These are phyloP conservation scores for Sporothrix brasiliensis DNA, from an alignment of 2,329 filamentous ascomycete species.

Conservation along the genomic window DNA sequence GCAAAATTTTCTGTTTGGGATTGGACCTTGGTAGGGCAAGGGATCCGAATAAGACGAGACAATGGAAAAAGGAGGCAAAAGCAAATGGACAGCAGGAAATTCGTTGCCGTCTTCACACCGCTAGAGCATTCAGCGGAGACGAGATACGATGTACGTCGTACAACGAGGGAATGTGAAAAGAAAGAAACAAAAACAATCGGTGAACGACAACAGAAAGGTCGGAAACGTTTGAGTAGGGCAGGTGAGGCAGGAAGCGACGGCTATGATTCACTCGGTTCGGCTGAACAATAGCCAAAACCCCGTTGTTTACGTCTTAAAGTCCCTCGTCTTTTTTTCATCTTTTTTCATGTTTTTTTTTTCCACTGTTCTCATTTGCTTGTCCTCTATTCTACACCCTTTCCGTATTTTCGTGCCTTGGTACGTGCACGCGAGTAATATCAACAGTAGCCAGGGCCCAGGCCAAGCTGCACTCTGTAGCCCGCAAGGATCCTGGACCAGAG, in stretches of 20 bases:
- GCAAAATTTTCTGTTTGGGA: conserved; percentile 7
- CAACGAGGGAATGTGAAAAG: not conserved
- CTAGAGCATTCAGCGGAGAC: not conserved
- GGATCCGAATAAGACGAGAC: not conserved
- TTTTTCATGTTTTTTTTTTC: no score
- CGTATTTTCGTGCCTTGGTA: conserved; percentile 24
- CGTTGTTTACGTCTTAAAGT: not conserved
- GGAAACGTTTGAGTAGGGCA: not conserved
- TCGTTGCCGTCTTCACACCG: conserved; percentile 10
- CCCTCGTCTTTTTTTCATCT: not conserved
- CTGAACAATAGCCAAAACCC: conserved; percentile 23
- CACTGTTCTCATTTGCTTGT: not conserved
- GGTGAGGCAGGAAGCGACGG: not conserved
- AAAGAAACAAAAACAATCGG: conserved; percentile 2
- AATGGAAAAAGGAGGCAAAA: not conserved
- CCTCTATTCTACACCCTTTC: conserved; percentile 3
- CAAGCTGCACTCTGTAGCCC: not conserved
- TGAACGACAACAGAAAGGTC: not conserved
- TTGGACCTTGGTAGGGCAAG: not conserved
- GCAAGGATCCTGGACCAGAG: not conserved
- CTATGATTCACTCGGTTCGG: conserved; percentile 13
- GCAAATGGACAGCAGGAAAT: not conserved
- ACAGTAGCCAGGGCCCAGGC: not conserved
- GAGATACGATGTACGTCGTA: no score
- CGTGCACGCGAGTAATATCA: conserved; percentile 22